Evolutionary conservation across 2,329 filamentous ascomycete genomes (phyloP), one percentile per base, ranked within the genome.

Genomic region (Fusarium euwallaceae): DNA sequence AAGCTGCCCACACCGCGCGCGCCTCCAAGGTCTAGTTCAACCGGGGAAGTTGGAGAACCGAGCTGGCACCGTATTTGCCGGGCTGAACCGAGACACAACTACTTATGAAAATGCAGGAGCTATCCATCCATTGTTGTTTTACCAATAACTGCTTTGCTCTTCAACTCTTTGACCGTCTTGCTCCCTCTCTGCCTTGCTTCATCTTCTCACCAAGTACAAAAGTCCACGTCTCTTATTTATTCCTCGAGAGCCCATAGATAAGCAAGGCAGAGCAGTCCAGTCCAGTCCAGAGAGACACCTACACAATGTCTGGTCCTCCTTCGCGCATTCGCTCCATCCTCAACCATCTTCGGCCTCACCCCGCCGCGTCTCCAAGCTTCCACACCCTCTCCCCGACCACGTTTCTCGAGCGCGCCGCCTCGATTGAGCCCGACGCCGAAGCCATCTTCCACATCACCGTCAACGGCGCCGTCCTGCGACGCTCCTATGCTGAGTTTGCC

Each of bases 371-470:
- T 74, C 82, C 86, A 79, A 91, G 95, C 82, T 89, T 93, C 78
- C 93, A 96, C 83, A 91, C 92, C 17, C 90, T 98, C 34, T 95
- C 94, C 2, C 96, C 96, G 0, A 98, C 95, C 4, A 92, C 91
- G 82, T 98, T 98, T 82, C 87, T 97, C 24, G 93, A 94, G 75
- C 92, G 96, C 63, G 95, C 96, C 20, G 95, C 95, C 8, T 87
- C 90, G 55, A 97, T 98, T 79, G 96, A 98, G 83, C 96, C 96
- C 7, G 87, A 95, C 80, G 94, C 94, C 14, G 88, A 92, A 76
- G 96, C 95, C 39, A 93, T 98, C 80, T 92, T 95, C 80, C 96
- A 98, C 83, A 86, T 95, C 64, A 97, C 95, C 0, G 88, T 92
- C 71, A 95, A 97, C 82, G 90, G 91, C 77, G 89, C 91, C 78